Evolutionary conservation across 2,329 filamentous ascomycete genomes (phyloP).

Genomic region (Epichloe amarillans): DNA sequence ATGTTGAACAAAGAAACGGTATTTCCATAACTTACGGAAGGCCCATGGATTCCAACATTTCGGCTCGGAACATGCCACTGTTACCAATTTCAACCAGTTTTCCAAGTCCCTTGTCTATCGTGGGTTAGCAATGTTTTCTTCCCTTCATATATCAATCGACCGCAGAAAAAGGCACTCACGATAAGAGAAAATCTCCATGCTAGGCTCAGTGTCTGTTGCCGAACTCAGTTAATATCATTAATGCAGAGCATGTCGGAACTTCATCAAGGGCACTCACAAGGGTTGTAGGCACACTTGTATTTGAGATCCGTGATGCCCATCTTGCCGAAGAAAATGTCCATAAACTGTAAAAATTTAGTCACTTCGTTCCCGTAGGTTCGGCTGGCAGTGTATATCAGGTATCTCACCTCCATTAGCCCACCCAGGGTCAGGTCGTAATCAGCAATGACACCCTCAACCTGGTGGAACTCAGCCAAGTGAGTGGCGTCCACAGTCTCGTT

Average conservation of each 20-base stretch:
- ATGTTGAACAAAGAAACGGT: background rate
- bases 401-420: constrained; percentile 56
- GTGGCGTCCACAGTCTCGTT: constrained; percentile 97
- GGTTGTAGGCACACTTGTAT: constrained; percentile 70
- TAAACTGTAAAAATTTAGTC: constrained; percentile 37
- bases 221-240: constrained; percentile 60
- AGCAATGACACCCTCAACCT: constrained; percentile 96
- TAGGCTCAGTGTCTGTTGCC: constrained; percentile 61
- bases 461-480: constrained; percentile 95
- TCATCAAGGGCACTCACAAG: constrained; percentile 5
- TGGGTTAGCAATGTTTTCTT: background rate
- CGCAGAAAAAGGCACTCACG: constrained; percentile 20
- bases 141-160: background rate
- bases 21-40: constrained; percentile 38
- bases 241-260: background rate
- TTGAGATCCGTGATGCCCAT: constrained; percentile 78
- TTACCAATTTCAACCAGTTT: constrained; percentile 98
- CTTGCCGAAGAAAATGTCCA: constrained; percentile 90
- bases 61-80: constrained; percentile 95
- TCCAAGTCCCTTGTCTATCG: constrained; percentile 55
- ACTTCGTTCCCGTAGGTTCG: too few species aligned
- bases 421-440: constrained; percentile 89
- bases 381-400: background rate
- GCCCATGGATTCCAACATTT: constrained; percentile 94
- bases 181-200: constrained; percentile 97